Conservation (phyloP, 352 stramenopile genomes). For the Phytophthora citrophthora region DNA sequence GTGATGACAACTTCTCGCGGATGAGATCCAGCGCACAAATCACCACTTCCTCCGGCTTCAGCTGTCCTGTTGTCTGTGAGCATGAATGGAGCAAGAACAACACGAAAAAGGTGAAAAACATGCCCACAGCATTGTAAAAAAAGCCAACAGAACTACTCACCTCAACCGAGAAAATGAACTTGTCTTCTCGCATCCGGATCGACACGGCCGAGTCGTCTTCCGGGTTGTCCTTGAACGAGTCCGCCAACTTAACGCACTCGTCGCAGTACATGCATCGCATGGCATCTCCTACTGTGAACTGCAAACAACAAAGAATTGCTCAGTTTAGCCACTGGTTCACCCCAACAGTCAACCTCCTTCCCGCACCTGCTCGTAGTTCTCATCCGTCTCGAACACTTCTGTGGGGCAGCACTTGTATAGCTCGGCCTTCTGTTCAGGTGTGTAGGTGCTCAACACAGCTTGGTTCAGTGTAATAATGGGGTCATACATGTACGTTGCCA, state of each 20-base stretch:
- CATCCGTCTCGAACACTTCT: conserved; percentile 94
- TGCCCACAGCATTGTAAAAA: background rate
- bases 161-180: conserved; percentile 98
- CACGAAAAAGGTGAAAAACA: conserved; percentile 10
- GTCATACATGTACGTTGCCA: conserved; percentile 95
- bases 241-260: conserved; percentile 93
- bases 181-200: conserved; percentile 90
- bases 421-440: conserved; percentile 94
- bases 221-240: conserved; percentile 94
- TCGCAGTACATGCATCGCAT: conserved; percentile 96
- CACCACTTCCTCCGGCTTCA: conserved; percentile 87
- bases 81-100: background rate
- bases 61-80: conserved; percentile 77
- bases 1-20: conserved; percentile 82
- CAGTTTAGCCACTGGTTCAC: background rate
- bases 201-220: conserved; percentile 95
- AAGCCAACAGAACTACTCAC: conserved; percentile 31
- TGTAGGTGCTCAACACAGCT: conserved; percentile 93
- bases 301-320: conserved; percentile 2
- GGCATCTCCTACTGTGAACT: conserved; percentile 69
- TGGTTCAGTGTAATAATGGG: conserved; percentile 92
- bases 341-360: background rate
- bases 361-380: conserved; percentile 82
- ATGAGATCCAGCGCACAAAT: conserved; percentile 89
- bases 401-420: conserved; percentile 96